Evolutionary conservation across 225 moss, liverwort and hornwort genomes (phyloP).

Genomic region (Climacium dendroides): DNA sequence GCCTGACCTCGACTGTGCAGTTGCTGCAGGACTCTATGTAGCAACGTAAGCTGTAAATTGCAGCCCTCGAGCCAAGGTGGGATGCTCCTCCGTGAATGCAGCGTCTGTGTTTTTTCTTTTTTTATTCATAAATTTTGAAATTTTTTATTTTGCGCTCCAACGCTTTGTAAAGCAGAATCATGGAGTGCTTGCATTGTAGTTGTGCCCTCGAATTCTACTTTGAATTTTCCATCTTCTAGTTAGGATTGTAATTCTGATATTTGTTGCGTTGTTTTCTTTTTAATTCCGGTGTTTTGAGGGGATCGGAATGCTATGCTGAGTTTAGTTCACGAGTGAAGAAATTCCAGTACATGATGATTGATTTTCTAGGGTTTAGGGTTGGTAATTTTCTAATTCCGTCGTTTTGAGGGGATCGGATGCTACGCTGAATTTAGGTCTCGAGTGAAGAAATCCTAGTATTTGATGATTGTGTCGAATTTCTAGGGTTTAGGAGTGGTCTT

Average conservation of each 20-base stretch:
- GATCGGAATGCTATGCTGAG: background rate
- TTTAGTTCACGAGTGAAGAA: background rate
- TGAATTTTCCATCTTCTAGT: background rate
- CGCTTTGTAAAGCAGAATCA: background rate
- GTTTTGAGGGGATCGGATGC: background rate
- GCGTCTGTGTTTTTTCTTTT: background rate
- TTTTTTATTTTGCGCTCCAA: background rate
- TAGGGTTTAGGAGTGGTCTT: background rate
- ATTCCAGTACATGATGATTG: background rate
- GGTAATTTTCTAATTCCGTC: background rate
- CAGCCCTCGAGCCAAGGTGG: background rate
- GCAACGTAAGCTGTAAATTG: background rate
- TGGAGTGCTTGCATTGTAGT: no score
- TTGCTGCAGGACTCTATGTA: background rate
- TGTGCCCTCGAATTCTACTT: background rate
- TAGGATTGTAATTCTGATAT: background rate
- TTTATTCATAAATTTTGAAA: background rate
- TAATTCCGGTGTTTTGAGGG: background rate
- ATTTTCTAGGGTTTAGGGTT: background rate
- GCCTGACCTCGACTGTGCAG: background rate
- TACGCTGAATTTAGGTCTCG: background rate
- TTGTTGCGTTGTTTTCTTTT: background rate
- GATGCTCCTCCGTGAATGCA: background rate
- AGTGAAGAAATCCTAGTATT: background rate
- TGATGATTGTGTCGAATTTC: background rate